Base-by-base conservation (phyloP, 345 rosid genomes). In the Gossypium raimondii region DNA sequence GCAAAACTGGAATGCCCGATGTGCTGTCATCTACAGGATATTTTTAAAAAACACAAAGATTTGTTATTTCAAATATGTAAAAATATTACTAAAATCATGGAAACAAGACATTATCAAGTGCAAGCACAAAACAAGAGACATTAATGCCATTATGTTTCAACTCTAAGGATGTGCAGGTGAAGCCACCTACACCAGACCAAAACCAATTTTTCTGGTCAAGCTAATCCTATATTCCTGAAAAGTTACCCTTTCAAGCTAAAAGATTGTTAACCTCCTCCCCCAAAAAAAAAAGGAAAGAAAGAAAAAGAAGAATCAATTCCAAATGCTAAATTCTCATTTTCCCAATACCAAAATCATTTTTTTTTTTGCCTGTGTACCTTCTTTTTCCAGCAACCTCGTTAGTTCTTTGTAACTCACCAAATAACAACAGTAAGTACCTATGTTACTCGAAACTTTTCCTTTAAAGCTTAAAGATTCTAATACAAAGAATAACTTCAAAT, bases 1-100 rank as follows among this genome's bases (percentile, higher is more conserved):
- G 83, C 99, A 96, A 86, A 96, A 96, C 81, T 93, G 99, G 84
- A 96, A 93, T 16, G 99, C 97, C 29, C 93, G 89, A 61, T 92
- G 98, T 9, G 99, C 97, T 64, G 99, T 92, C 99, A 96, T 96
- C 99, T 96, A 79, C 82, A 75, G 22, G 67, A 78, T 34, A 78
- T 59, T 44, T 52, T 9, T 24, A 64, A 51, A 59, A 70, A 38
- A 72, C 68, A 27, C 3, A 57, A 20, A 11, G 34, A 55, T 41
- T 71, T 12, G 18, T 71, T 25, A 52, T 18, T 55, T 48, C 52
- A 11, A 2, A 48, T 48, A 48, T 11, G 52, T 48, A 48, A 48
- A 14, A 10, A 48, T 48, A 48, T 45, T 45, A 20, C 52, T 22
- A 22, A 5, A 11, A 67, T 52, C 57, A 16, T 16, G 57, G 51